Conservation (phyloP, 2,329 filamentous ascomycete species). For the Fusarium algeriense region DNA sequence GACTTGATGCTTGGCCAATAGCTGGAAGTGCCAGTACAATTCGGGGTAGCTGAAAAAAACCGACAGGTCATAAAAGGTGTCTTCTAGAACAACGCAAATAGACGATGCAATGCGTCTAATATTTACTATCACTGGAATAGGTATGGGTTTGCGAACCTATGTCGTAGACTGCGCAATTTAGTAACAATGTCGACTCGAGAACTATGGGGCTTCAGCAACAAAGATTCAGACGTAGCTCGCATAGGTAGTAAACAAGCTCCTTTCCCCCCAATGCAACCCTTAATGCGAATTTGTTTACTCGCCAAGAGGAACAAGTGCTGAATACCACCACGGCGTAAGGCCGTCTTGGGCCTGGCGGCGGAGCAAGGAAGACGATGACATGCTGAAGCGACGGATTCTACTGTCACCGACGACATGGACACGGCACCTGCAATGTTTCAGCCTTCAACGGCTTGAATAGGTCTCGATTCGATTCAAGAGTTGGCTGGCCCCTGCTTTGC, state of each 20-base stretch:
- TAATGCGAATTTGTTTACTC: constrained; percentile 2
- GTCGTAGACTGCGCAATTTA: not conserved
- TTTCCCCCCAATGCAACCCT: not conserved
- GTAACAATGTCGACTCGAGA: not conserved
- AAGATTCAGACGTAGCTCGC: not conserved
- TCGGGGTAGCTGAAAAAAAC: not conserved
- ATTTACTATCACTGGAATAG: constrained; percentile 3
- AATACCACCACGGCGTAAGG: not conserved
- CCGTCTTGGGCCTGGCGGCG: constrained; percentile 25
- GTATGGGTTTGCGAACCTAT: constrained; percentile 10
- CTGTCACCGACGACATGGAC: constrained; percentile 44
- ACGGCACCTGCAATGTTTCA: constrained; percentile 42
- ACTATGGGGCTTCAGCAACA: not conserved
- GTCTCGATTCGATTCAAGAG: constrained; percentile 10
- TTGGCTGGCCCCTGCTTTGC: constrained; percentile 9
- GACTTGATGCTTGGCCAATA: not conserved
- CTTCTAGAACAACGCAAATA: constrained; percentile 26
- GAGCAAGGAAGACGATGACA: constrained; percentile 37
- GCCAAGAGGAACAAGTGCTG: constrained; percentile 8
- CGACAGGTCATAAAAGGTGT: constrained; percentile 9
- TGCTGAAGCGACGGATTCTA: constrained; percentile 34
- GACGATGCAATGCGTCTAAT: not conserved
- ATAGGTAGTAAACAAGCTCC: not conserved
- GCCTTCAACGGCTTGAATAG: constrained; percentile 25
- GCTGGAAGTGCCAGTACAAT: not conserved